Conservation (phyloP, 2,329 filamentous ascomycete species). For the Clathrospora elynae region DNA sequence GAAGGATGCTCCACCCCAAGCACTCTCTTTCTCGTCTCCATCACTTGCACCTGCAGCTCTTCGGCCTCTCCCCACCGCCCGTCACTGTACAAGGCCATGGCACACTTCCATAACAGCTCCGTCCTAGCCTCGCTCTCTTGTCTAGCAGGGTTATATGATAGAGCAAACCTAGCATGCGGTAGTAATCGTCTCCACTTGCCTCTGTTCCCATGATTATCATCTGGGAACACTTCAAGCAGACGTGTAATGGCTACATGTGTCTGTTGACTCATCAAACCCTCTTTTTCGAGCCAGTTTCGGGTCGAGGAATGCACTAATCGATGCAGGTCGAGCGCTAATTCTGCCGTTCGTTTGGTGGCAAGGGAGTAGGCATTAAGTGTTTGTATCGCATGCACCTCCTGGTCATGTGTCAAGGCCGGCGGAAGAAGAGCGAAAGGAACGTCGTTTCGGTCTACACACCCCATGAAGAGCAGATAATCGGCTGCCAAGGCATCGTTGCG, state of each 20-base stretch:
- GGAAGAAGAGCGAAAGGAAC: slow-evolving; percentile 25
- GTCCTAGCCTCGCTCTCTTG: slow-evolving; percentile 10
- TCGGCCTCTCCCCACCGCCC: slow-evolving; percentile 19
- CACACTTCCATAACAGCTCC: slow-evolving; percentile 16
- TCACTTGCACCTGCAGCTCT: slow-evolving; percentile 19
- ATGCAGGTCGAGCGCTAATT: slow-evolving; percentile 19
- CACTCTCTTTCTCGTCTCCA: slow-evolving; percentile 19
- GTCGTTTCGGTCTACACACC: slow-evolving; percentile 41
- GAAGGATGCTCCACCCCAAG: slow-evolving; percentile 10
- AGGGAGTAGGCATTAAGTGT: slow-evolving; percentile 19
- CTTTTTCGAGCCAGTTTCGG: slow-evolving; percentile 10
- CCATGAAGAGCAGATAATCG: slow-evolving; percentile 48
- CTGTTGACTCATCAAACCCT: slow-evolving; percentile 9
- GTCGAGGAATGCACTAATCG: slow-evolving; percentile 18
- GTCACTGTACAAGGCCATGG: slow-evolving; percentile 16
- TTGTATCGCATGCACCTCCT: slow-evolving; percentile 18
- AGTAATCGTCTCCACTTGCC: slow-evolving; percentile 30
- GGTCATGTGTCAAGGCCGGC: slow-evolving; percentile 11
- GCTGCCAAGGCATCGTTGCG: slow-evolving; percentile 39
- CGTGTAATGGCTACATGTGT: slow-evolving; percentile 12
- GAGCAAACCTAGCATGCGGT: slow-evolving; percentile 20
- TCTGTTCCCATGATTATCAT: slow-evolving; percentile 19
- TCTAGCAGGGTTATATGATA: slow-evolving; percentile 12
- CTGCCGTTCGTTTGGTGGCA: slow-evolving; percentile 13
- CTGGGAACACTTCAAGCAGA: slow-evolving; percentile 24